A percentile compares a stretch with the other conserved stretches of the same genome.
Evolutionary conservation across 2,329 filamentous ascomycete species (phyloP).

Genomic region (Fusarium sp.): DNA sequence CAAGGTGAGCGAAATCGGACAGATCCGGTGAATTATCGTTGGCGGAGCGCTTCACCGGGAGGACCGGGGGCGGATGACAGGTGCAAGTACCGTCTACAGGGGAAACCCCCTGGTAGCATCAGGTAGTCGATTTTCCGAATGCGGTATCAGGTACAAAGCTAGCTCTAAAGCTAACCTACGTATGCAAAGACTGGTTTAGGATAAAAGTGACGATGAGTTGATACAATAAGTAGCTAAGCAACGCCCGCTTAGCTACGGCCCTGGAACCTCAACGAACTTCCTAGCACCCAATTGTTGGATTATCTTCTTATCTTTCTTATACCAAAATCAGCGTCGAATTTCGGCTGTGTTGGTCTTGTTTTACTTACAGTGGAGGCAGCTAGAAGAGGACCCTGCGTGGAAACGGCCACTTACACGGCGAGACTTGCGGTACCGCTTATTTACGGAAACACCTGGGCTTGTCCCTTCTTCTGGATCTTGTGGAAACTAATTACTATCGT

Average conservation of each 20-base stretch:
- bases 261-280: not conserved
- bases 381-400: conserved; percentile 4
- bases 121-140: not conserved
- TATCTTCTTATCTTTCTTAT: not conserved
- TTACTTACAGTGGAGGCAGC: conserved; percentile 22
- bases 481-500: not conserved
- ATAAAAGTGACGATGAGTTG: conserved; percentile 30
- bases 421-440: conserved; percentile 33
- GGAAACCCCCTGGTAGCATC: not conserved
- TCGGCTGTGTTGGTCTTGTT: conserved; percentile 1
- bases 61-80: not conserved
- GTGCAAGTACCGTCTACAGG: conserved; percentile 25
- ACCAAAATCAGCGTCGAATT: not conserved
- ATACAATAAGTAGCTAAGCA: conserved; percentile 27
- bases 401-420: conserved; percentile 36
- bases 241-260: conserved; percentile 25
- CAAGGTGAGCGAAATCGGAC: conserved; percentile 22
- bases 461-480: not conserved
- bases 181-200: not conserved
- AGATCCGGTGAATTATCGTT: conserved; percentile 50
- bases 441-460: conserved; percentile 3
- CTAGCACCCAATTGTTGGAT: not conserved
- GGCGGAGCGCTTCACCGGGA: conserved; percentile 31
- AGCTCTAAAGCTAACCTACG: not conserved
- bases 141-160: conserved; percentile 19